Percentiles rank a stretch among this genome's conserved stretches.
Conservation (phyloP, 1,139 yeast species). For the Yamadazyma buinensis region DNA sequence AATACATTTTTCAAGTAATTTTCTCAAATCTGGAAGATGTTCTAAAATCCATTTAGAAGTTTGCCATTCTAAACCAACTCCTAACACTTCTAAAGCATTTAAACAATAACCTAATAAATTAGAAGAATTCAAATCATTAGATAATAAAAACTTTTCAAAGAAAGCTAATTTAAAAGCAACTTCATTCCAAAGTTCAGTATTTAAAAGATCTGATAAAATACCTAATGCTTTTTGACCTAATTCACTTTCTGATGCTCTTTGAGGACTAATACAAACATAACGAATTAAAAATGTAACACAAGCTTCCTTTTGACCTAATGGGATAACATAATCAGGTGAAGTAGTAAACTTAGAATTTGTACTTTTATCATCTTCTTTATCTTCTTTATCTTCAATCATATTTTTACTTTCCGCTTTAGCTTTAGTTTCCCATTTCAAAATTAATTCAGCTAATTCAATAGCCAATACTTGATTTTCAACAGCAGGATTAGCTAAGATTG, state of each 20-base stretch:
- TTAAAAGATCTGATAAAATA: slow-evolving; percentile 67
- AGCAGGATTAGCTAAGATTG: slow-evolving; percentile 76
- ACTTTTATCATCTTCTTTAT: slow-evolving; percentile 15
- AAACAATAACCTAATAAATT: slow-evolving; percentile 70
- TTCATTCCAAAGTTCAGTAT: slow-evolving; percentile 79
- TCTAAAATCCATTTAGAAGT: slow-evolving; percentile 71
- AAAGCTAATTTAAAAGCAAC: slow-evolving; percentile 78
- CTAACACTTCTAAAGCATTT: slow-evolving; percentile 87
- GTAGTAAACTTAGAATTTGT: slow-evolving; percentile 26
- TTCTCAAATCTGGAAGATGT: slow-evolving; percentile 64
- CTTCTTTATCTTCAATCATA: slow-evolving; percentile 13
- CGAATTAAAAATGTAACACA: slow-evolving; percentile 89
- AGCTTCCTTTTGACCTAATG: slow-evolving; percentile 81
- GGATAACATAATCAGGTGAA: slow-evolving; percentile 52
- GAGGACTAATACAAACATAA: slow-evolving; percentile 83
- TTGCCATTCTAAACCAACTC: slow-evolving; percentile 81
- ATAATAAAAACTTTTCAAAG: slow-evolving; percentile 80
- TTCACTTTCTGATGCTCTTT: slow-evolving; percentile 79
- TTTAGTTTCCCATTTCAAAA: slow-evolving; percentile 78
- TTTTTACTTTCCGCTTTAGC: slow-evolving; percentile 23
- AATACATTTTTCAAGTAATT: slow-evolving; percentile 75
- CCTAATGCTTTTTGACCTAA: slow-evolving; percentile 78
- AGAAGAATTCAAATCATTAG: slow-evolving; percentile 67
- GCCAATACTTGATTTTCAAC: slow-evolving; percentile 82
- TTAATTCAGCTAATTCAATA: slow-evolving; percentile 81